phyloP scores from a whole-genome alignment of 164 flowering plant genomes.

The Euptelea pleiosperma region DNA sequence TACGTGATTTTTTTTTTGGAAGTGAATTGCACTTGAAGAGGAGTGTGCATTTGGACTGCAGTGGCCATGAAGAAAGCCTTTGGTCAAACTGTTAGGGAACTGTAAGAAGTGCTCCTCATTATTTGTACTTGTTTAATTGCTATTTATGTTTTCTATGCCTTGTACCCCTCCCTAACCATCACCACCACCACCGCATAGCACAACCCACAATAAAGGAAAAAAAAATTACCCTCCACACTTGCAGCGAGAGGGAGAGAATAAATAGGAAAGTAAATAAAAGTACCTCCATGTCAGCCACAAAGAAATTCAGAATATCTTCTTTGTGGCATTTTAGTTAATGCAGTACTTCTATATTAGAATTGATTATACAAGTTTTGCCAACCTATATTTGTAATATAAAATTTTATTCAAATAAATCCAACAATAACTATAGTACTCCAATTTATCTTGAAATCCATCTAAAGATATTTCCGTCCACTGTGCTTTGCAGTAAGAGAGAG shows the following conservation, averaged over 20 bases:
- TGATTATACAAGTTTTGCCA: background rate
- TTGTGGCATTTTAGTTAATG: too few species aligned
- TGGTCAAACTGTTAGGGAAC: constrained; percentile 89
- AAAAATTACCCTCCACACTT: too few species aligned
- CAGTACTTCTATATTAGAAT: background rate
- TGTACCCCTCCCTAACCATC: too few species aligned
- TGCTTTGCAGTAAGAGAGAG: constrained; percentile 80
- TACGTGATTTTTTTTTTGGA: background rate
- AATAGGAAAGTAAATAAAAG: background rate
- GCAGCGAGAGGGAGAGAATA: background rate
- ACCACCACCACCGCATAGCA: too few species aligned
- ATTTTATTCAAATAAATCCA: background rate
- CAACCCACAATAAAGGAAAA: too few species aligned
- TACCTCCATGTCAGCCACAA: too few species aligned
- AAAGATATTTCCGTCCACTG: constrained; percentile 1
- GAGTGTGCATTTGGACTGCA: constrained; percentile 16
- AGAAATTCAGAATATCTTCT: too few species aligned
- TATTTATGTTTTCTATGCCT: too few species aligned
- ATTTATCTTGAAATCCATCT: background rate
- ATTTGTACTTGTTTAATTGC: background rate
- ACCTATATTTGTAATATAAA: background rate
- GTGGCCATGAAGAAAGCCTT: constrained; percentile 78
- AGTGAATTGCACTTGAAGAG: constrained; percentile 12
- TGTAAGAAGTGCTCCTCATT: constrained; percentile 48
- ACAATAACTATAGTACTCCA: too few species aligned